Conservation (phyloP, 306 rosid species). For the Trifolium repens region DNA sequence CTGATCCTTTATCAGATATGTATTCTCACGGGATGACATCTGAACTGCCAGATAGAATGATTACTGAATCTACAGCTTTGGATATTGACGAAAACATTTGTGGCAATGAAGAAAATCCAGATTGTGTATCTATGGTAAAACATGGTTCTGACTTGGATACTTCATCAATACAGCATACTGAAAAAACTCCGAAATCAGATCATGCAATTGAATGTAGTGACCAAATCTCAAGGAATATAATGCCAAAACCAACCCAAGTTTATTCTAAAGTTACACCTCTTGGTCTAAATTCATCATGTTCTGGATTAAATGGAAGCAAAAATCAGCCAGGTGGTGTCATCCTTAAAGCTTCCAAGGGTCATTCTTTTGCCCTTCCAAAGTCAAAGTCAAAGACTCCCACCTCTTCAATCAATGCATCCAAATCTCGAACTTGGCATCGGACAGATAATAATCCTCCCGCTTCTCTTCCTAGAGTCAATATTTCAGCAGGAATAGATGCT, state of each 20-base stretch:
- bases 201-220: conserved; percentile 43
- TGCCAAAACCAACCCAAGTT: conserved; percentile 52
- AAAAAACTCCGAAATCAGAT: conserved; percentile 42
- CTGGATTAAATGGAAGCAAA: conserved; percentile 52
- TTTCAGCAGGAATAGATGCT: conserved; percentile 49
- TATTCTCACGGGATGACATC: conserved; percentile 54
- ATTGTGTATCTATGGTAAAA: conserved; percentile 47
- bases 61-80: conserved; percentile 42
- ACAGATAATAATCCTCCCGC: conserved; percentile 45
- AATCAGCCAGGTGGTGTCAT: conserved; percentile 50
- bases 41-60: conserved; percentile 44
- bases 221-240: conserved; percentile 45
- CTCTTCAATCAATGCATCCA: conserved; percentile 56
- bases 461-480: conserved; percentile 45
- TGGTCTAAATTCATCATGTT: conserved; percentile 38
- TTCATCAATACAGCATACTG: conserved; percentile 42
- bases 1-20: conserved; percentile 44
- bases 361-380: conserved; percentile 41
- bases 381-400: conserved; percentile 49
- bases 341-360: conserved; percentile 36
- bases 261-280: conserved; percentile 48
- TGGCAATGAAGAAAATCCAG: conserved; percentile 48
- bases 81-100: conserved; percentile 44
- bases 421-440: conserved; percentile 80
- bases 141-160: conserved; percentile 46